Percentiles rank a stretch among this genome's conserved stretches.
Conservation (phyloP, 176 grass and related monocot genomes). For the Luzula sylvatica region DNA sequence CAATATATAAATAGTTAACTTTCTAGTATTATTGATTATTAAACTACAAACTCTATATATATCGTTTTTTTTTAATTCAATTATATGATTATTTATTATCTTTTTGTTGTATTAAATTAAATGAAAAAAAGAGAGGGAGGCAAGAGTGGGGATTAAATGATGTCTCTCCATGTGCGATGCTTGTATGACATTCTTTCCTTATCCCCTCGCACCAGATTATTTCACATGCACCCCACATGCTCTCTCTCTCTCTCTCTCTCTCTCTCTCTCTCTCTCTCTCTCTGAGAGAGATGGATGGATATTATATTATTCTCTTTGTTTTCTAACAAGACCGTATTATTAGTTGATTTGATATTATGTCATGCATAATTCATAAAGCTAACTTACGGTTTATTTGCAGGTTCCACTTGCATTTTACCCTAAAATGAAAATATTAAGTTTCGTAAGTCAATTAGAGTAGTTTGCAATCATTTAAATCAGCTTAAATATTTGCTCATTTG, state of each 20-base stretch:
- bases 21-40: no score
- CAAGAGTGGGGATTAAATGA: conserved; percentile 30
- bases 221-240: conserved; percentile 68
- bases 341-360: background rate
- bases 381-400: conserved; percentile 4
- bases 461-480: no score
- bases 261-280: background rate
- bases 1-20: no score
- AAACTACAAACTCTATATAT: no score
- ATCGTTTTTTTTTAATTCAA: no score
- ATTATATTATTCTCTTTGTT: conserved; percentile 10
- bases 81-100: no score
- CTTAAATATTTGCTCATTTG: no score
- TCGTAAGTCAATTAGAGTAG: no score
- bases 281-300: background rate
- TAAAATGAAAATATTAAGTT: no score
- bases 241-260: conserved; percentile 15
- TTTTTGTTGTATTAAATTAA: background rate
- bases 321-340: conserved; percentile 2
- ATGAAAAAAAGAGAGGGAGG: background rate
- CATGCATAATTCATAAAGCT: background rate
- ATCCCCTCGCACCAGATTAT: conserved; percentile 28
- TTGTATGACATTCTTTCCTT: conserved; percentile 55
- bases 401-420: conserved; percentile 1
- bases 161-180: conserved; percentile 51